Conservation (phyloP, 129 eudicot genomes). For the Heracleum sosnowskyi region DNA sequence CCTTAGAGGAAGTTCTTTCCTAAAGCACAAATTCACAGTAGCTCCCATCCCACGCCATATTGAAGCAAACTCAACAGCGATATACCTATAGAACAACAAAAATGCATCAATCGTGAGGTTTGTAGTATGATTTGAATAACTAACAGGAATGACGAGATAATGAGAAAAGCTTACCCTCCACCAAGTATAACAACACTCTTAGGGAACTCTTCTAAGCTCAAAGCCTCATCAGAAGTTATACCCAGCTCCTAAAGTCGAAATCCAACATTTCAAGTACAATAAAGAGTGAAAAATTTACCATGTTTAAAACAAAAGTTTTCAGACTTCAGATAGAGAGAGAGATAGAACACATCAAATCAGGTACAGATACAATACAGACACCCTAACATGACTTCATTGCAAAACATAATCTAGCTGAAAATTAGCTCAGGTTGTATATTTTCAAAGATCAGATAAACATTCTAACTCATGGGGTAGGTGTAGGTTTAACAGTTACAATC, state of each 20-base stretch:
- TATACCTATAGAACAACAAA: conserved; percentile 44
- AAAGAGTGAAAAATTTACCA: background rate
- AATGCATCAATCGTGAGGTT: conserved; percentile 6
- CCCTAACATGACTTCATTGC: background rate
- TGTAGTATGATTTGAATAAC: background rate
- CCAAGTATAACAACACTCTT: conserved; percentile 87
- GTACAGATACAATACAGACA: background rate
- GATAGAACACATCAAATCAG: background rate
- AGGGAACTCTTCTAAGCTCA: conserved; percentile 94
- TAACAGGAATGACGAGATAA: conserved; percentile 5
- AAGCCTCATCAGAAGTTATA: conserved; percentile 95
- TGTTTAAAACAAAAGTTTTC: background rate
- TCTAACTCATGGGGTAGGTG: background rate
- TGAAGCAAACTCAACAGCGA: conserved; percentile 99
- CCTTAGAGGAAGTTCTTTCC: conserved; percentile 95
- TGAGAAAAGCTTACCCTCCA: conserved; percentile 59
- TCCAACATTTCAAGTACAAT: background rate
- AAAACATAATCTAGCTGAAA: background rate
- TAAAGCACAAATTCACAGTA: conserved; percentile 67
- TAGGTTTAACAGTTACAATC: background rate
- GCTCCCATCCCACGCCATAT: conserved; percentile 99
- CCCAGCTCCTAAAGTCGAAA: conserved; percentile 56
- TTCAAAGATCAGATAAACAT: background rate
- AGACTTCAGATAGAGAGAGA: no score
- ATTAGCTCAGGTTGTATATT: background rate